Evolutionary conservation across 1,284 basidiomycete genomes (phyloP).

Genomic region (Tilletia caries): DNA sequence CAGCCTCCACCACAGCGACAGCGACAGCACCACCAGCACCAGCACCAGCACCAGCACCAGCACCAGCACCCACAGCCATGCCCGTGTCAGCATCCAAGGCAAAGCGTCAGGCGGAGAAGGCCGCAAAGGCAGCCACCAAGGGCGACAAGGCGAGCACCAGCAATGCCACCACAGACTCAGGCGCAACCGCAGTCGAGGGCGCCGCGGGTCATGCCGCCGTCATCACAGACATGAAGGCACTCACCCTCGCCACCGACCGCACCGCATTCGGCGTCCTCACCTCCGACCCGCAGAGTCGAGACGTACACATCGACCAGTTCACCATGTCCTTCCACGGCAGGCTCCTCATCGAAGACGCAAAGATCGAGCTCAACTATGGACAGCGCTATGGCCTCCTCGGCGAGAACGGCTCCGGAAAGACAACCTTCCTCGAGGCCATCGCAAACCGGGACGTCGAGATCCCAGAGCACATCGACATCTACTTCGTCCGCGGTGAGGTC

Average conservation of each 20-base stretch:
- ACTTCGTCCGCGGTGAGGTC: constrained; percentile 90
- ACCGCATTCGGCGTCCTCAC: constrained; percentile 72
- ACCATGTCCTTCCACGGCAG: constrained; percentile 97
- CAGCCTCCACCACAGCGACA: too few relatives aligned
- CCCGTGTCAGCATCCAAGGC: constrained; percentile 54
- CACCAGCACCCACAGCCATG: constrained; percentile 29
- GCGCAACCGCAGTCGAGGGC: constrained; percentile 34
- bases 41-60: not conserved
- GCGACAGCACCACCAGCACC: not conserved
- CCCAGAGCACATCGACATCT: constrained; percentile 93
- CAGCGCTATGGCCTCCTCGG: constrained; percentile 90
- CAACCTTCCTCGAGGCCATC: constrained; percentile 57
- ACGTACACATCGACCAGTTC: constrained; percentile 95
- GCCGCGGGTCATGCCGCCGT: constrained; percentile 20
- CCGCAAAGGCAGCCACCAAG: constrained; percentile 50
- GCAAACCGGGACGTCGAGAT: constrained; percentile 74
- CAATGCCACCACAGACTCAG: constrained; percentile 34
- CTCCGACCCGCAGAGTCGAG: constrained; percentile 84
- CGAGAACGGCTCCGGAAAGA: constrained; percentile 97
- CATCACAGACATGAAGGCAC: constrained; percentile 49
- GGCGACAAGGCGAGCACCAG: constrained; percentile 36
- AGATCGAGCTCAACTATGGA: constrained; percentile 90
- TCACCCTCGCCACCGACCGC: constrained; percentile 49
- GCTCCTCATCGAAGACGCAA: constrained; percentile 82
- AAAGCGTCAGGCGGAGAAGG: constrained; percentile 54